Evolutionary conservation across 257 asterid genomes (phyloP), one percentile per base, ranked within the genome.

Genomic region (Parsonsia alboflavescens): DNA sequence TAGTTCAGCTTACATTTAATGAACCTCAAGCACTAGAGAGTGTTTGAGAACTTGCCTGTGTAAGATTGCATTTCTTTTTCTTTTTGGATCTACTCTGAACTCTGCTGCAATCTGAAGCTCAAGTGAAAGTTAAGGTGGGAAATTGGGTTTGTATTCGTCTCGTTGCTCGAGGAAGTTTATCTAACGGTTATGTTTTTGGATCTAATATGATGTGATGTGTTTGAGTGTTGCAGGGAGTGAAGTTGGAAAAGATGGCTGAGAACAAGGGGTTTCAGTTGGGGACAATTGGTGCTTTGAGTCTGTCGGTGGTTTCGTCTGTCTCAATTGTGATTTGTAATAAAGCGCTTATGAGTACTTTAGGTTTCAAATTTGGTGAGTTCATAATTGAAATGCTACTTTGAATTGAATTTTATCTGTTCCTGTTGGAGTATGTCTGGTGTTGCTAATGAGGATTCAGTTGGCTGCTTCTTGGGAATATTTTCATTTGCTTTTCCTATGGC

Each of bases 301-400:
- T 92, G 73, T 90, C 97, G 56, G 97, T 90, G 82, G 88, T 92
- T 75, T 90, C 96, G 0, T 90, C 96, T 17, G 96, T 92, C 50
- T 90, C 96, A 13, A 90, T 90, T 41, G 97, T 88, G 81, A 92
- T 92, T 56, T 92, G 95, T 68, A 92, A 92, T 70, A 90, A 92
- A 78, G 94, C 96, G 78, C 97, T 90, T 49, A 90, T 90, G 96
- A 92, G 96, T 85, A 67, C 84, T 57, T 75, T 92, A 65, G 87
- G 91, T 79, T 90, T 92, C 77, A 90, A 80, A 75, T 92, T 92
- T 45, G 96, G 97, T 89, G 82, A 89, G 95, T 74, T n/a, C 9
- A 45, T 8, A 74, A 53, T n/a, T 39, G 74, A 0, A 13, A 16
- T 28, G 44, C 24, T 74, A 16, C 52, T 72, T 73, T 73, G 9